A percentile compares a stretch with the other conserved stretches of the same genome.
phyloP scores from a whole-genome alignment of 257 asterid genomes.

The Cruciata laevipes region DNA sequence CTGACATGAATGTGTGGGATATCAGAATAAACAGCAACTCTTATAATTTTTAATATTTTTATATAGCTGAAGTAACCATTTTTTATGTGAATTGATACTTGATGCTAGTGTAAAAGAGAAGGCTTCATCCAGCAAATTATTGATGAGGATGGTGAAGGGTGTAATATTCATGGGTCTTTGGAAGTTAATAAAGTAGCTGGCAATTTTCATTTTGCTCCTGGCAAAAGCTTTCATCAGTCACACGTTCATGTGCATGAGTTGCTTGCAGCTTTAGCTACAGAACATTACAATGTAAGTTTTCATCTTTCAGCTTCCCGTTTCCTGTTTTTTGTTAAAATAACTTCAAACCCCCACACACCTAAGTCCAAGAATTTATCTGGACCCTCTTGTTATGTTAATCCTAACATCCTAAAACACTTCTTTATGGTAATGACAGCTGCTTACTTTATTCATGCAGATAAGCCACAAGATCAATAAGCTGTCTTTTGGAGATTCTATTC shows the following conservation, averaged over 20 bases:
- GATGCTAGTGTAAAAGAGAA: slow-evolving; percentile 79
- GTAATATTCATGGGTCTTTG: slow-evolving; percentile 90
- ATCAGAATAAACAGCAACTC: background rate
- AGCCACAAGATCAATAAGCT: slow-evolving; percentile 86
- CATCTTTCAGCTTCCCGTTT: background rate
- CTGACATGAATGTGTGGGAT: background rate
- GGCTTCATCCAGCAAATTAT: slow-evolving; percentile 78
- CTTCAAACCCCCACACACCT: background rate
- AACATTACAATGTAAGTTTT: slow-evolving; percentile 63
- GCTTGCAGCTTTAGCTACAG: slow-evolving; percentile 51
- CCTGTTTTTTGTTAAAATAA: background rate
- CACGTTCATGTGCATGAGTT: slow-evolving; percentile 50
- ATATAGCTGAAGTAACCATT: slow-evolving; percentile 1
- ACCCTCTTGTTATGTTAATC: background rate
- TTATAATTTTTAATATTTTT: background rate
- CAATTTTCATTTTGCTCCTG: slow-evolving; percentile 79
- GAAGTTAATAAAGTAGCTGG: slow-evolving; percentile 99
- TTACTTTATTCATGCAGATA: slow-evolving; percentile 49
- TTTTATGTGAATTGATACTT: slow-evolving; percentile 16
- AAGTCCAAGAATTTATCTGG: background rate
- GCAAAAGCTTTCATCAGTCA: slow-evolving; percentile 78
- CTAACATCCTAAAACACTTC: background rate
- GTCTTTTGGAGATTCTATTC: slow-evolving; percentile 82
- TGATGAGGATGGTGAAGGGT: slow-evolving; percentile 97
- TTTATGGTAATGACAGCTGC: slow-evolving; percentile 9